Evolutionary conservation across 108 stramenopile species (phyloP), one percentile per base, ranked within the genome.

Genomic region (Skeletonema tropicum): DNA sequence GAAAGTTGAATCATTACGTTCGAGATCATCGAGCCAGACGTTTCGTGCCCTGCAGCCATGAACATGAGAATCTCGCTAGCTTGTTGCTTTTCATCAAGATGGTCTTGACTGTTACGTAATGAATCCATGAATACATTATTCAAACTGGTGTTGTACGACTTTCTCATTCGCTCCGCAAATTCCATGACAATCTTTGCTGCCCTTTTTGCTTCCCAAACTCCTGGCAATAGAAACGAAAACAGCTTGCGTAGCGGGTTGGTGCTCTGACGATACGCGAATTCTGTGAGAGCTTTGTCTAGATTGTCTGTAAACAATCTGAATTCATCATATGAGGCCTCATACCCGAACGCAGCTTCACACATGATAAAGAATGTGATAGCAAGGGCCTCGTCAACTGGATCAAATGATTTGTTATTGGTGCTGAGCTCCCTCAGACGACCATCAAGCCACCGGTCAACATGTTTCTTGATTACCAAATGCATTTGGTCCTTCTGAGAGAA

Each of bases 281-380:
- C 83, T 13, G 39, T 71, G 2, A 76, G 48, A 19, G 60, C 68
- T 5, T 70, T 19, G 19, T 75, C 79, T 17, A 64, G n/a, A 29
- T 76, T 68, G 15, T 19, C 14, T 12, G 48, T 31, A 68, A 73
- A 85, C 0, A 26, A 8, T 6, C 21, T 21, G 23, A 71, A 63
- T 45, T 85, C 84, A 42, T 76, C 57, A 4, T 73, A 52, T 0
- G 75, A 48, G 6, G 76, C 42, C 21, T 76, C 55, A 58, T 81
- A 81, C 55, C 79, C 66, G 45, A 85, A 85, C 4, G 80, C 84
- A 8, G 80, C 68, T 52, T 85, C 79, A 49, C 80, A 85, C 7
- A 85, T 67, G 11, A 79, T n/a, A 57, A 57, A 23, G 1, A 7
- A 6, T 25, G 10, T 9, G 6, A 23, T 57, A 23, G 6, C 19